Percentiles rank a stretch among this genome's conserved stretches.
Conservation (phyloP, 148 eudicot species). For the Chenopodium berlandieri region DNA sequence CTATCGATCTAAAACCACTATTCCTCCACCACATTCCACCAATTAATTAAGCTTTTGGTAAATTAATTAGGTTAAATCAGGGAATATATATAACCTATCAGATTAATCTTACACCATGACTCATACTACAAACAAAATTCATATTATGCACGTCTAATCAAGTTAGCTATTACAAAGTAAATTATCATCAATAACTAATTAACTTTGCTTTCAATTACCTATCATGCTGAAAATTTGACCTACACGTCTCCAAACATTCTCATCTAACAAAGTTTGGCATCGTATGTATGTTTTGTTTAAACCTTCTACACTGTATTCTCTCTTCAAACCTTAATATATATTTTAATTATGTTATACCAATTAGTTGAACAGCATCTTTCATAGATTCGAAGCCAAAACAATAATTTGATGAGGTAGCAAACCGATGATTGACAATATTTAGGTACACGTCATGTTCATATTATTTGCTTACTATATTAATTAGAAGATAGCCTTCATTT, state of each 20-base stretch:
- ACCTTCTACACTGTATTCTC: background rate
- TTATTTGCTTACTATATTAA: background rate
- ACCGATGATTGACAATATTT: background rate
- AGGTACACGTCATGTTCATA: background rate
- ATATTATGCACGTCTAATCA: background rate
- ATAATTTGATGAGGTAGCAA: background rate
- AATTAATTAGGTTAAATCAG: no score
- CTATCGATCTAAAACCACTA: no score
- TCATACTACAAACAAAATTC: no score
- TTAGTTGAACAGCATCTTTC: slow-evolving; percentile 3
- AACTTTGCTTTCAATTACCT: background rate
- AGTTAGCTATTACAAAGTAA: background rate
- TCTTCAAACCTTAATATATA: background rate
- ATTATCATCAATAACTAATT: no score
- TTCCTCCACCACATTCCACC: no score
- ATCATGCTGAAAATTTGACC: background rate
- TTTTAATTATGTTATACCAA: background rate
- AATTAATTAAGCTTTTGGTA: no score
- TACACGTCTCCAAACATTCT: slow-evolving; percentile 9
- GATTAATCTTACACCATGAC: no score
- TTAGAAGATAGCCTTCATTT: background rate
- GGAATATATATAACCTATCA: no score
- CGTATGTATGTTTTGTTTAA: background rate
- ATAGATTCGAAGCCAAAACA: background rate
- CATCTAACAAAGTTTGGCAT: slow-evolving; percentile 7